Evolutionary conservation across 2,329 filamentous ascomycete species (phyloP).

Genomic region (Aspergillus flavus): DNA sequence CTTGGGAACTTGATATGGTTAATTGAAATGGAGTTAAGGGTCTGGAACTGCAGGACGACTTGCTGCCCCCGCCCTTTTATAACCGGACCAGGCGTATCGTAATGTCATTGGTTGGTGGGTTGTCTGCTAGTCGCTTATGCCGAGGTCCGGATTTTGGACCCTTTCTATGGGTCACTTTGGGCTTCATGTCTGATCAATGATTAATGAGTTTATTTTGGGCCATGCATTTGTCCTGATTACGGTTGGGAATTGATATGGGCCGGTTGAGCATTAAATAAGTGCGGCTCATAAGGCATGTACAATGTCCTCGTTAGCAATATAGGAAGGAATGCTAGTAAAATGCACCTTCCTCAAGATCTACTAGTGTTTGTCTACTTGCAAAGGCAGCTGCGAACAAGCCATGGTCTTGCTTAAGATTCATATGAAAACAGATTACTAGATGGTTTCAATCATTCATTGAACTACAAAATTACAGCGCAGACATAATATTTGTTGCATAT

Average conservation of each 20-base stretch:
- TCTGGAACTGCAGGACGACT: background rate
- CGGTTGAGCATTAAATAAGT: background rate
- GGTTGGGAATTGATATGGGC: background rate
- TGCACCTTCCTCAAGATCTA: background rate
- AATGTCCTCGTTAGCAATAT: too few species aligned
- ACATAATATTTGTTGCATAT: background rate
- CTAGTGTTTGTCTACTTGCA: background rate
- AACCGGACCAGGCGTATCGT: background rate
- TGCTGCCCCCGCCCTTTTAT: conserved; percentile 4
- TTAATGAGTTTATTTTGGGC: background rate
- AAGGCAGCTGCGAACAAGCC: background rate
- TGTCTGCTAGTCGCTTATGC: background rate
- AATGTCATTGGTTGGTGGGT: background rate
- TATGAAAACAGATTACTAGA: background rate
- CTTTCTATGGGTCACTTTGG: background rate
- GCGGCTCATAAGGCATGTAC: background rate
- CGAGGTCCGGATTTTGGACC: background rate
- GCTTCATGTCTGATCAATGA: background rate
- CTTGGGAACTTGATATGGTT: background rate
- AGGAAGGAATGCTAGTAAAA: too few species aligned
- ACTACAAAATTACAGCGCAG: background rate
- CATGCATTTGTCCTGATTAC: background rate
- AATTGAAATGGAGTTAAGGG: background rate
- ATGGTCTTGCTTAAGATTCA: background rate
- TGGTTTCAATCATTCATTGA: background rate